Evolutionary conservation across 345 rosid species (phyloP), one percentile per base, ranked within the genome.

Genomic region (Melaleuca quinquenervia): DNA sequence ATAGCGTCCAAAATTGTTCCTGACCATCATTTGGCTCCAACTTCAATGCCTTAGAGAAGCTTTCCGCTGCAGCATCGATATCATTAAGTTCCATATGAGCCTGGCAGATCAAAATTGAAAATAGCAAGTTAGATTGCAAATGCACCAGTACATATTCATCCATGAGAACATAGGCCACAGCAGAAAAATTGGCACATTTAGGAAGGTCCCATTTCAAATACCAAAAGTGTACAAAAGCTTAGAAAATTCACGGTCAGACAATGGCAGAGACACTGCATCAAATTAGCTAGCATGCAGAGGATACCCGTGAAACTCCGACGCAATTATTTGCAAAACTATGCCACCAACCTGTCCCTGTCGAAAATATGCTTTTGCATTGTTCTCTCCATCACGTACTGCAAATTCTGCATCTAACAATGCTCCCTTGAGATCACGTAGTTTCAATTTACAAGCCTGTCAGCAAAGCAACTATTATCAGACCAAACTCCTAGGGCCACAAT

Each of bases 61-160:
- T 97, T 89, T 96, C 99, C 64, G 90, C 98, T n/a, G 99, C 98
- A 88, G 96, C 94, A 89, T 97, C 98, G 15, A 97, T 87, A 21
- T 96, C 98, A 83, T 95, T 94, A 48, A 96, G 98, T 60, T 96
- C 98, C 95, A 92, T 92, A 89, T 96, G 89, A n/a, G 98, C 99
- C 99, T 97, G 90, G 44, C 62, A 52, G 50, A 54, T 83, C 14
- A 83, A 32, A 32, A 83, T 44, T 83, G 15, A 83, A 83, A 29
- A 24, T 29, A 54, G 50, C 10, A 53, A 36, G 78, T 70, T 70
- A 70, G 78, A 32, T 70, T 32, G 78, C 78, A 70, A 70, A 70
- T 70, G 45, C 78, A 70, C 20, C 45, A 6, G 3, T 16, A 29
- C 8, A 22, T 36, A 29, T 29, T 29, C 45, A 64, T 64, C 76